These are phyloP conservation scores for Dalbergia cochinchinensis DNA, from an alignment of 306 rosid species.

Conservation along the genomic window DNA sequence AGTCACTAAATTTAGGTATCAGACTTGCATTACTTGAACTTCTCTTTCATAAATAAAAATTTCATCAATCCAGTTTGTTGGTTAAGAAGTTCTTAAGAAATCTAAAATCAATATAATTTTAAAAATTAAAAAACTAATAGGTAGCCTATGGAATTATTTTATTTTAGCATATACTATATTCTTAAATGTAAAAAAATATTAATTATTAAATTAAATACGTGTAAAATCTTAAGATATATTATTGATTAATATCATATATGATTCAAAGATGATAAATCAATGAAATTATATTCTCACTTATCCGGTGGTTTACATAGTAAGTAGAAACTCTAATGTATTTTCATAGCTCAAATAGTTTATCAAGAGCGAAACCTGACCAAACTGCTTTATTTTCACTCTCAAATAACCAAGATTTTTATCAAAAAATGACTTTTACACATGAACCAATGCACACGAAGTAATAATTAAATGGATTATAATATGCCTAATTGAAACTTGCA, in stretches of 20 bases:
- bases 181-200: neutral
- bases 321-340: neutral
- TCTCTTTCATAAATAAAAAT: neutral
- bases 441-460: neutral
- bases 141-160: neutral
- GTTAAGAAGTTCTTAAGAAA: neutral
- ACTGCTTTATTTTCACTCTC: neutral
- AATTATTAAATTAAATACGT: no score
- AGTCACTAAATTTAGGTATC: neutral
- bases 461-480: no score
- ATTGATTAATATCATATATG: neutral
- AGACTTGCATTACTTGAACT: neutral
- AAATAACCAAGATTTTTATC: neutral
- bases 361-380: neutral
- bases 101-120: neutral
- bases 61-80: neutral
- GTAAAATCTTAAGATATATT: neutral
- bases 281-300: neutral
- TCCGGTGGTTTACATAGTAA: no score
- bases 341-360: neutral
- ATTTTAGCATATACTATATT: no score
- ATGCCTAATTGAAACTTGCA: no score
- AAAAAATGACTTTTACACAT: neutral
- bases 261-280: neutral
- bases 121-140: neutral